Evolutionary conservation across 257 asterid species (phyloP), one percentile per base, ranked within the genome.

Genomic region (Scutellaria baicalensis): DNA sequence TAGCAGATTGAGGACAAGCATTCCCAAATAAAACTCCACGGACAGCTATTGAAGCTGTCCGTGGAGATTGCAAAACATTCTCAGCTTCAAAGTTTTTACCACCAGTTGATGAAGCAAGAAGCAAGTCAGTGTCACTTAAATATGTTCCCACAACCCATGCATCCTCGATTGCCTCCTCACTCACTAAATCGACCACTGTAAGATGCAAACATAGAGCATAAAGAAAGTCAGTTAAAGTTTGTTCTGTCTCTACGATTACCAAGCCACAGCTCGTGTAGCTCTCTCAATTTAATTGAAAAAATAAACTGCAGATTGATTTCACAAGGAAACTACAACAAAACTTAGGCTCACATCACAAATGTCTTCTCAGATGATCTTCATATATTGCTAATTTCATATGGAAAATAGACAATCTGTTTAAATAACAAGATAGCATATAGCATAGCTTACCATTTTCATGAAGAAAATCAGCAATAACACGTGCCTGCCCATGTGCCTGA

Each of bases 401-500:
- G 63, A 39, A 76, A 56, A 23, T 45, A 31, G 17, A 44, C 60
- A 35, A 42, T 49, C 43, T 35, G 61, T 49, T 59, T 35, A 42
- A 70, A 40, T 27, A 69, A 60, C 49, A 66, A 71, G 39, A 49
- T 18, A 39, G 31, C 9, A 57, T 16, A 80, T 31, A 64, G 72
- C 42, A 72, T 18, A 64, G 5, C 8, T 72, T 84, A 91, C 99
- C 97, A 73, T 93, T 93, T 86, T 93, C 99, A 77, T 93, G 96
- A 44, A 93, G 92, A 86, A 93, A 93, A 76, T 93, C 99, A 56
- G 88, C 79, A 64, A 89, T 67, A 55, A 85, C 78, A 77, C 90
- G 84, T 5, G 97, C 83, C 75, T 93, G 90, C 35, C 99, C 96
- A 75, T 93, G 97, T 66, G 99, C 93, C 84, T 93, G 97, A 77